phyloP scores from a whole-genome alignment of 1,284 basidiomycete species.

The Omphalotus olearius region DNA sequence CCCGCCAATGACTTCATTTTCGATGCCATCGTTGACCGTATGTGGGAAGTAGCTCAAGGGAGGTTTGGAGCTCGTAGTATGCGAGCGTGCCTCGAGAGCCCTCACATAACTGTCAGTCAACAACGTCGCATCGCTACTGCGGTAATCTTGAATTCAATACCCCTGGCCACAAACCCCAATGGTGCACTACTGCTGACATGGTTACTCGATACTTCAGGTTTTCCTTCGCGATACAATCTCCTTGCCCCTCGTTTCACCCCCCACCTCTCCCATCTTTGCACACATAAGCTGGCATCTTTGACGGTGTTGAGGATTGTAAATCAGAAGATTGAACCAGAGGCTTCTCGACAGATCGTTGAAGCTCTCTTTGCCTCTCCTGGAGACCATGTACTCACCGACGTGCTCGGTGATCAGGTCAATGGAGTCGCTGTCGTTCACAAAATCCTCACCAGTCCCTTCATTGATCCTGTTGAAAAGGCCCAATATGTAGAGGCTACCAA shows the following conservation, averaged over 20 bases:
- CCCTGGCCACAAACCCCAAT: slow-evolving; percentile 96
- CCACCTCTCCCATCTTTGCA: slow-evolving; percentile 93
- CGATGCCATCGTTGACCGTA: slow-evolving; percentile 96
- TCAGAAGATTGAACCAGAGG: slow-evolving; percentile 84
- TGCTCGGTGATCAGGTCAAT: slow-evolving; percentile 93
- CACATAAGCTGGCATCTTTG: slow-evolving; percentile 94
- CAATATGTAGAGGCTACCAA: slow-evolving; percentile 82
- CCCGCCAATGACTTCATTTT: slow-evolving; percentile 95
- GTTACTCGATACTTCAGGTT: slow-evolving; percentile 91
- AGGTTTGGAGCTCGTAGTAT: slow-evolving; percentile 97
- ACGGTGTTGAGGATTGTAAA: slow-evolving; percentile 93
- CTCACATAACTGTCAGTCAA: slow-evolving; percentile 81
- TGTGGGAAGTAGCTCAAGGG: slow-evolving; percentile 97
- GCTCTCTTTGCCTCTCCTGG: slow-evolving; percentile 82
- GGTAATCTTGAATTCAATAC: slow-evolving; percentile 95
- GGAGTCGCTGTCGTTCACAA: slow-evolving; percentile 93
- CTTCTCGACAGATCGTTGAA: slow-evolving; percentile 78
- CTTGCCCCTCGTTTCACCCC: slow-evolving; percentile 94
- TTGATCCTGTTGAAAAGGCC: slow-evolving; percentile 68
- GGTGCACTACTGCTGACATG: slow-evolving; percentile 94
- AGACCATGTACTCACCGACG: slow-evolving; percentile 89
- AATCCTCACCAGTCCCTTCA: slow-evolving; percentile 81
- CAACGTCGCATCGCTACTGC: slow-evolving; percentile 94
- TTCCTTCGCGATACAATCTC: slow-evolving; percentile 90
- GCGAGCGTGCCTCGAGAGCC: slow-evolving; percentile 93